Percentiles rank a stretch among this genome's conserved stretches.
phyloP scores from a whole-genome alignment of 352 stramenopile species.

The Phytophthora agathidicida region DNA sequence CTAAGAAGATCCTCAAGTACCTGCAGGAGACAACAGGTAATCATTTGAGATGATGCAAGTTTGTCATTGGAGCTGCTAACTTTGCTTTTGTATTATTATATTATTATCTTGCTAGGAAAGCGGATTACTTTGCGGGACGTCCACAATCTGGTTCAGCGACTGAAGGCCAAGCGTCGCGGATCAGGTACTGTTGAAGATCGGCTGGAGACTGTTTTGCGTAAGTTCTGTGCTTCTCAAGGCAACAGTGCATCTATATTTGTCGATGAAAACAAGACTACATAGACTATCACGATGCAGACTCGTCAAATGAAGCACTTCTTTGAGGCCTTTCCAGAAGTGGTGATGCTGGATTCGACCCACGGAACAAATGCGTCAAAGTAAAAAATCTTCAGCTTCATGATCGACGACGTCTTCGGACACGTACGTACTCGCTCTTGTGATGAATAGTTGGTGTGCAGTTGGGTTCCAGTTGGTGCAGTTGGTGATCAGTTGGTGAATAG shows the following conservation, averaged over 20 bases:
- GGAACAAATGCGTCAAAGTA: conserved; percentile 8
- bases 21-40: neutral
- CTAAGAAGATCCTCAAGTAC: conserved; percentile 2
- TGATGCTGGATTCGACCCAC: conserved; percentile 2
- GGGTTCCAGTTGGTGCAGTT: too few relatives aligned
- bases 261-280: neutral
- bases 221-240: neutral
- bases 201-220: neutral
- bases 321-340: neutral
- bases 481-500: neutral
- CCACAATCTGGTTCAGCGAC: neutral
- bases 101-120: too few relatives aligned
- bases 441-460: neutral
- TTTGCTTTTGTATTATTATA: too few relatives aligned
- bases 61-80: too few relatives aligned
- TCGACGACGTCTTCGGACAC: conserved; percentile 7
- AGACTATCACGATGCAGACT: neutral
- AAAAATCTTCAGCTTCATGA: conserved; percentile 20
- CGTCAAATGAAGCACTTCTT: neutral
- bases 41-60: too few relatives aligned
- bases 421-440: too few relatives aligned
- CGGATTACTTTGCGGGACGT: too few relatives aligned
- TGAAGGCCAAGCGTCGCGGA: neutral
- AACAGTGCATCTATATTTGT: neutral
- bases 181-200: neutral